Base-by-base conservation (phyloP, 2,329 filamentous ascomycete genomes). In the Xylariaceae sp. region DNA sequence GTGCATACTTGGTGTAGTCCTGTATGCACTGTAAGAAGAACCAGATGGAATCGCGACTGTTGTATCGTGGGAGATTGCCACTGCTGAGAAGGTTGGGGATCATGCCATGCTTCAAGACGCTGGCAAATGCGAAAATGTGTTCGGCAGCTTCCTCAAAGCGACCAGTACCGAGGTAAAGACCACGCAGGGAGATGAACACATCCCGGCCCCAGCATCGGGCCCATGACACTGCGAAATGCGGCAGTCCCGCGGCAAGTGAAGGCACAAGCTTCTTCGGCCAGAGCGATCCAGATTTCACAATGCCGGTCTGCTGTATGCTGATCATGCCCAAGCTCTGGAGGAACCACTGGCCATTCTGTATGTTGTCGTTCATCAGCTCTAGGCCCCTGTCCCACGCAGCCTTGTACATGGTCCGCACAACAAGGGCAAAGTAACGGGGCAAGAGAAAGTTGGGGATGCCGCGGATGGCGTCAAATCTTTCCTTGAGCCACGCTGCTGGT, bases 71-170 rank as follows among this genome's bases (percentile, higher is more conserved):
- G 12, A 80, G 72, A 39, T 82, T 85, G 5, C 92, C 89, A 39
- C 84, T 86, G 44, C 87, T 82, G 11, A 98, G 70, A 14, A 98
- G 70, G 52, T 98, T 98, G 11, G 92, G 92, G 37, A 98, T 89
- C 88, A 96, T 94, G 32, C 92, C 92, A 50, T 98, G 92, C 67
- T 98, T 98, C 46, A 98, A 65, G 9, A 98, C 89, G 55, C 88
- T 94, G 3, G 85, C 89, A 61, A 98, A 98, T 7, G 89, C 90
- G 39, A 87, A 67, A 38, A 98, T 94, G 52, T 98, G 93, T 57
- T 96, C 88, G 52, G 78, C 89, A 6, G 92, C 92, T 55, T 95
- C 89, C 3, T 73, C 76, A 49, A 83, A 94, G 7, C 92, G 80
- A 2, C 88, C 87, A 9, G 90, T 96, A 25, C 85, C 88, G 22